Base-by-base conservation (phyloP, 106 monocot genomes). In the Dioscorea zingiberensis region DNA sequence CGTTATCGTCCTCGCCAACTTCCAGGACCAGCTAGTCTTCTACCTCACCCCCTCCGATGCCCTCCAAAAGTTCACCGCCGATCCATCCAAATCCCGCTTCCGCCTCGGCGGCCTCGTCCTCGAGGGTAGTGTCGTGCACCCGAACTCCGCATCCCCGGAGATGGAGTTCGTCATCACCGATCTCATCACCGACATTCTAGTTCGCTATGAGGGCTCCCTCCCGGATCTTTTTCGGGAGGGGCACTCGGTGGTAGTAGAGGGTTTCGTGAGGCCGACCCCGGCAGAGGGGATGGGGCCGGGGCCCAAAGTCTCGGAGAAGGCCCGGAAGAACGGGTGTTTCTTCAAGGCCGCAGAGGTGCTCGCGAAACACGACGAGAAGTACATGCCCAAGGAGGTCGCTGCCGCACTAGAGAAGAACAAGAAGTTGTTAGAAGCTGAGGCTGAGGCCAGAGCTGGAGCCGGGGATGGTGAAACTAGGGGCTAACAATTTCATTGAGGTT, bases 131-230 rank as follows among this genome's bases (percentile, higher is more conserved):
- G 84, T 98, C 24, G 64, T 58, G 24, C 74, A 98, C 61, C 85
- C 95, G 26, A 49, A 60, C 56, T 7, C 70, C 21, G 59, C 67
- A 18, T 84, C 88, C 12, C 75, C 92, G 0, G 86, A 86, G 81
- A 89, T 98, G 62, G 97, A 98, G 88, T 98, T 98, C 77, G 97
- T 98, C 47, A 76, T 98, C 60, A 98, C 97, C 44, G 97, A 97
- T 60, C 85, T 97, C 22, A 58, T 86, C 29, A 97, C 95, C 6
- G 95, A 98, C 47, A 92, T 98, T 47, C 79, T 98, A 53, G 97
- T 98, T 49, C 73, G 82, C 56, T 98, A 80, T 66, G 86, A 92
- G 54, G 97, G 97, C 0, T 79, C 81, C 5, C 79, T 98, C 8
- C 97, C 97, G 16, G 97, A 98, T 65, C 77, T 97, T 61, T 98